Evolutionary conservation across 495 filamentous ascomycete genomes (phyloP), one percentile per base, ranked within the genome.

Genomic region (Lophiostoma macrostomum): DNA sequence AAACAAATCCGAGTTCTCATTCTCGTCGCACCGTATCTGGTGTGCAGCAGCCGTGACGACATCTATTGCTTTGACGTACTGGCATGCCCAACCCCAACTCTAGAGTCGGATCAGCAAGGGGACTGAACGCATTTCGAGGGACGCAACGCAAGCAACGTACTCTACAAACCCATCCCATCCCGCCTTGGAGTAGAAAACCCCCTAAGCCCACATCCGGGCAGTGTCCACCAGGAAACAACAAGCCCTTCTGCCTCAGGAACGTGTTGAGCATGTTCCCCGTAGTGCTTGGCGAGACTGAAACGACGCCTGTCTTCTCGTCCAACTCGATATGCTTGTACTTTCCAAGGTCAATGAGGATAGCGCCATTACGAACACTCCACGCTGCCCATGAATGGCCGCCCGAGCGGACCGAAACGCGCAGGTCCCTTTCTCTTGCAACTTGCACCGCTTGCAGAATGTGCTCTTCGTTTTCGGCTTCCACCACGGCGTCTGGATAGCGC

Each of bases 141-240:
- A n/a, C n/a, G n/a, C n/a, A n/a, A n/a, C n/a, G n/a, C n/a, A n/a
- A n/a, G n/a, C n/a, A n/a, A n/a, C n/a, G n/a, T n/a, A n/a, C n/a
- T n/a, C n/a, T n/a, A n/a, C n/a, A n/a, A n/a, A n/a, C n/a, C n/a
- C n/a, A n/a, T n/a, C n/a, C n/a, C 74, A 78, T 78, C 0, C 77
- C 78, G 4, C 77, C 77, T 41, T 79, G 76, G 5, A 80, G 57
- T 24, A 80, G 58, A 47, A 79, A 80, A 0, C 77, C 78, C 4
- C 78, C 78, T 8, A 81, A 48, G 1, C 76, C 78, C 19, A 80
- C 77, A 58, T 80, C 76, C 4, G 77, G 77, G 58, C 77, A 80
- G 61, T 81, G 78, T 0, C 77, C 77, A 1, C 71, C 77, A 3
- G 67, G 68, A 61, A 80, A 80, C 66, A 78, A 71, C 19, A 69